Evolutionary conservation across 768 basidiomycete species (phyloP).

Genomic region (Phlegmacium glaucopus): DNA sequence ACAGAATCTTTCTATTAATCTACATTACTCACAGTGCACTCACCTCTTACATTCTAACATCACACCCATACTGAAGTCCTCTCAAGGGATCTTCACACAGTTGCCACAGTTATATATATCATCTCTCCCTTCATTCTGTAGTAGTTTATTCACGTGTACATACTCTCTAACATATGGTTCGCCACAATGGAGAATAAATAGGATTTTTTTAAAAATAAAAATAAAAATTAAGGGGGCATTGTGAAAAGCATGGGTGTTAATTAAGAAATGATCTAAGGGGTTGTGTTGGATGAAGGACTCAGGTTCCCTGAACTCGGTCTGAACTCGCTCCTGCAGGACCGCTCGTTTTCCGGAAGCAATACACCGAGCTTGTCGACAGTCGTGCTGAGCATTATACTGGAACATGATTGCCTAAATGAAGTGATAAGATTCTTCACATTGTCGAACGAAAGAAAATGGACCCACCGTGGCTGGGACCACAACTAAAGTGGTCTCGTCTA

Average conservation of each 20-base stretch:
- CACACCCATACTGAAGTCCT: too few relatives aligned
- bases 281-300: conserved; percentile 7
- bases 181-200: too few relatives aligned
- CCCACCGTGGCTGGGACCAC: not conserved
- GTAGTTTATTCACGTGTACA: too few relatives aligned
- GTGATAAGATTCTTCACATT: not conserved
- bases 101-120: too few relatives aligned
- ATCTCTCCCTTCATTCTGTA: too few relatives aligned
- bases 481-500: too few relatives aligned
- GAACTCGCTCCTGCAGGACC: conserved; percentile 6
- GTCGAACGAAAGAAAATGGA: not conserved
- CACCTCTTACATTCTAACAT: too few relatives aligned
- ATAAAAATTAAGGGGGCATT: conserved; percentile 7
- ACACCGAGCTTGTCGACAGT: conserved; percentile 10
- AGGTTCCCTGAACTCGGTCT: conserved; percentile 1
- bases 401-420: conserved; percentile 1
- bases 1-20: too few relatives aligned
- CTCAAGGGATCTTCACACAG: too few relatives aligned
- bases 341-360: conserved; percentile 7
- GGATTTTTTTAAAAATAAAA: too few relatives aligned
- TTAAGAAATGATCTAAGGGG: conserved; percentile 3
- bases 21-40: too few relatives aligned
- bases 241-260: conserved; percentile 9
- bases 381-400: conserved; percentile 7
- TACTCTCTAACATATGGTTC: too few relatives aligned